Percentiles rank a stretch among this genome's conserved stretches.
Conservation (phyloP, 2,329 filamentous ascomycete genomes). For the Aspergillus sp. region DNA sequence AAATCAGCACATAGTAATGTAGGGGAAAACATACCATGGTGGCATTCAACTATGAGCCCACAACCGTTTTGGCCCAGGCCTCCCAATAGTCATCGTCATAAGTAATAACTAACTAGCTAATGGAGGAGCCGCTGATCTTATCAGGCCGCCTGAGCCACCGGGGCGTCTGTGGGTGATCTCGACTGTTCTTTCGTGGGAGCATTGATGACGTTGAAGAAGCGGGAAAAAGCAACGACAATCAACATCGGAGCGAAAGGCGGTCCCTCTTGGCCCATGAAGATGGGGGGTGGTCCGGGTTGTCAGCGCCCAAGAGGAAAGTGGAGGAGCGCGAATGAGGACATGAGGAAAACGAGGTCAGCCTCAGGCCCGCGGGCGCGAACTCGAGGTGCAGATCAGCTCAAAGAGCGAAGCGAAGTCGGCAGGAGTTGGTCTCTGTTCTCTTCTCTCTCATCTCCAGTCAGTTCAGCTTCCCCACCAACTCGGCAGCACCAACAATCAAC, state of each 20-base stretch:
- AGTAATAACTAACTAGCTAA: too few species aligned
- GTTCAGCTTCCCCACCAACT: constrained; percentile 13
- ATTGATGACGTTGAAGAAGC: not conserved
- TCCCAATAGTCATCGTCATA: not conserved
- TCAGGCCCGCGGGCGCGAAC: not conserved
- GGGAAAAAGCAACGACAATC: not conserved
- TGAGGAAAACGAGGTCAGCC: not conserved
- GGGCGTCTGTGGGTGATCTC: not conserved
- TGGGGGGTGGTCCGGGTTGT: not conserved
- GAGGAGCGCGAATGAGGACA: not conserved
- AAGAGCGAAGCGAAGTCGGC: constrained; percentile 9
- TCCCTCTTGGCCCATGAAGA: not conserved
- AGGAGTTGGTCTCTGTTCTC: not conserved
- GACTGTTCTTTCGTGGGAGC: not conserved
- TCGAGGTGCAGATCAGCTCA: not conserved
- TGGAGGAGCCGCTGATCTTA: not conserved
- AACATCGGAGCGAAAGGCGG: not conserved
- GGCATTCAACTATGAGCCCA: not conserved
- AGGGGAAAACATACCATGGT: not conserved
- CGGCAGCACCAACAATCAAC: constrained; percentile 11
- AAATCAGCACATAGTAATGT: not conserved
- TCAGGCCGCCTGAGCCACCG: not conserved
- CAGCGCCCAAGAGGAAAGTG: not conserved
- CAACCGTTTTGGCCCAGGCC: not conserved
- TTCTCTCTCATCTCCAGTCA: not conserved